Percentiles rank a stretch among this genome's conserved stretches.
These are phyloP conservation scores for Pseudopediastrum boryanum DNA, from an alignment of 139 green algal species.

Conservation along the genomic window DNA sequence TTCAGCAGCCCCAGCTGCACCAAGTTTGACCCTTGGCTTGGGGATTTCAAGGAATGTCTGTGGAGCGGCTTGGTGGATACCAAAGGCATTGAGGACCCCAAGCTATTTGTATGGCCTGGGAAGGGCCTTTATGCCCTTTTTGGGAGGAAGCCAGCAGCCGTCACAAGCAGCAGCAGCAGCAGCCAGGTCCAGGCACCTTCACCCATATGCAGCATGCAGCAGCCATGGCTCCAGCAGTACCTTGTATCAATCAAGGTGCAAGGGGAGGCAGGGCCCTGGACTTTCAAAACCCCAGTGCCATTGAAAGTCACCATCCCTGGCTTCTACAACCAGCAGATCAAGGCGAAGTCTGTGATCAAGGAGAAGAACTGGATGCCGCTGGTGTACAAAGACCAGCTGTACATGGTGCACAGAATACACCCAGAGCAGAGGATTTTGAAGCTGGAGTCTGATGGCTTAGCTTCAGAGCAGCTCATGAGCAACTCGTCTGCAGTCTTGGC, in stretches of 20 bases:
- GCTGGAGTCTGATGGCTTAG: background rate
- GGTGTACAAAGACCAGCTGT: background rate
- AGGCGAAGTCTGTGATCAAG: too few relatives aligned
- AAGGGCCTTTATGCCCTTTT: slow-evolving; percentile 38
- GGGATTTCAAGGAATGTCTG: too few relatives aligned
- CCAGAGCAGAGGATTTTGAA: background rate
- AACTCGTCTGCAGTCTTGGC: background rate
- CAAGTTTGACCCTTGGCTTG: too few relatives aligned
- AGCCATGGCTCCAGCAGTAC: too few relatives aligned
- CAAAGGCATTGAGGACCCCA: slow-evolving; percentile 12
- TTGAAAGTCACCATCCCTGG: too few relatives aligned
- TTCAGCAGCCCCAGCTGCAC: too few relatives aligned
- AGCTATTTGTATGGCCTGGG: slow-evolving; percentile 13
- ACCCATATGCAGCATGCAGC: too few relatives aligned
- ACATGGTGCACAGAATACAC: background rate
- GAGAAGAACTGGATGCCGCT: slow-evolving; percentile 25
- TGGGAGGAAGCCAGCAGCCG: slow-evolving; percentile 34
- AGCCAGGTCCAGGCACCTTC: too few relatives aligned
- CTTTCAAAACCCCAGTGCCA: too few relatives aligned
- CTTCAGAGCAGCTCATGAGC: background rate
- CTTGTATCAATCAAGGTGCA: background rate
- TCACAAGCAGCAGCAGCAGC: too few relatives aligned
- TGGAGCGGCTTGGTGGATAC: too few relatives aligned
- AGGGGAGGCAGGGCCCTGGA: background rate
- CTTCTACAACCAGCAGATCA: too few relatives aligned